phyloP scores from a whole-genome alignment of 2,329 filamentous ascomycete genomes.

The Nigrospora oryzae region DNA sequence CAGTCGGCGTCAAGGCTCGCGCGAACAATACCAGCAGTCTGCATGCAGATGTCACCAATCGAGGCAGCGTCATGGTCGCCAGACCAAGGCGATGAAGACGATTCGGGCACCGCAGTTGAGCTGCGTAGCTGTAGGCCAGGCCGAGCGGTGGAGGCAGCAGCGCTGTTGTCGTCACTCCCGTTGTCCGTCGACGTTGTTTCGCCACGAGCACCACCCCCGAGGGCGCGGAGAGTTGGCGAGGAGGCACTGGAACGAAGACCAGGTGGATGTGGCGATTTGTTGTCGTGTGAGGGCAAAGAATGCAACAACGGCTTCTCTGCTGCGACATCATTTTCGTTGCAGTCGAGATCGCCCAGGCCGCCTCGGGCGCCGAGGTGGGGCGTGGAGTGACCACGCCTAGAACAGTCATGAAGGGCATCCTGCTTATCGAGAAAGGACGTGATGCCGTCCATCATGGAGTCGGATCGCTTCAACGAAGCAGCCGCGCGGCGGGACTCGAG shows the following conservation, averaged over 20 bases:
- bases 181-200: too few relatives aligned
- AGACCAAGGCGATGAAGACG: too few relatives aligned
- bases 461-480: slow-evolving; percentile 2
- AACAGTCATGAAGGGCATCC: slow-evolving; percentile 2
- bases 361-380: slow-evolving; percentile 6
- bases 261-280: too few relatives aligned
- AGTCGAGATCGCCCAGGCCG: slow-evolving; percentile 10
- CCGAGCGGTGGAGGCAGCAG: too few relatives aligned
- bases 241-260: too few relatives aligned
- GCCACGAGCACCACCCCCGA: too few relatives aligned
- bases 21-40: slow-evolving; percentile 31
- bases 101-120: too few relatives aligned
- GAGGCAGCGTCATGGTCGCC: background rate
- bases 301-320: too few relatives aligned
- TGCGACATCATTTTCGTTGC: slow-evolving; percentile 6
- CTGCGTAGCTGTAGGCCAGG: too few relatives aligned
- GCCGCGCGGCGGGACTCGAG: slow-evolving; percentile 3
- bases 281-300: background rate
- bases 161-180: too few relatives aligned
- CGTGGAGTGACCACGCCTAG: background rate
- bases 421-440: slow-evolving; percentile 9
- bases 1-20: slow-evolving; percentile 33
- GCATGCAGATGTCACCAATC: slow-evolving; percentile 23
- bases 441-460: slow-evolving; percentile 8
- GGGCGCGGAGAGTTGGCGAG: too few relatives aligned